Base-by-base conservation (phyloP, 257 asterid species). In the Gynochthodes officinalis region DNA sequence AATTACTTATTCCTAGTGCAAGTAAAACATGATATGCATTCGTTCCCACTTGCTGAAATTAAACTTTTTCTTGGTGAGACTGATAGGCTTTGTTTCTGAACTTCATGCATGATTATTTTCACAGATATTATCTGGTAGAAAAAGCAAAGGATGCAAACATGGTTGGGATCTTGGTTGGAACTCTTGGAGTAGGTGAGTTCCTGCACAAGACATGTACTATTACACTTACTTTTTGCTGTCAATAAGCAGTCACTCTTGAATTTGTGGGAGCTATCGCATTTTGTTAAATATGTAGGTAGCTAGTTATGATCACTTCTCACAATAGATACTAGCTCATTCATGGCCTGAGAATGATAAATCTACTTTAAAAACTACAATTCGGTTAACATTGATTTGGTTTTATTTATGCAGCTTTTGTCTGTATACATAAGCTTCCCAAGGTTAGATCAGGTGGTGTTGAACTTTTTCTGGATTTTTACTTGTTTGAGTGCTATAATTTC, bases 81-180 rank as follows among this genome's bases (percentile, higher is more conserved):
- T 55, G 12, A 15, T 48, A 33, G 37, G 46, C 10, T 68, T 28
- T 63, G 55, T 19, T 60, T 64, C 46, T 32, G 9, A 23, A 35
- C 49, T 49, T 32, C 40, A 44, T 28, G 43, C 18, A 11, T 13
- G 67, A 74, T 28, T 52, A 75, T 58, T 64, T 65, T 55, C 68
- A 79, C 86, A 94, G 99, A 84, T 94, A 94, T 82, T 94, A 86
- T 86, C 89, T 94, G 68, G 90, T 91, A 74, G 97, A 94, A 82
- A 94, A 94, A 74, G 97, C 97, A 64, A 94, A 91, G 88, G 99
- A 94, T 85, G 99, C 99, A 63, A 88, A 84, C 82, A 91, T 91
- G 85, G 83, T 94, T 48, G 99, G 99, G 33, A 91, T 94, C 82
- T 81, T 94, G 92, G 98, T 94, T 42, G 99, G 99, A 73, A 91